phyloP scores from a whole-genome alignment of 306 rosid species.

The Sesbania bispinosa region DNA sequence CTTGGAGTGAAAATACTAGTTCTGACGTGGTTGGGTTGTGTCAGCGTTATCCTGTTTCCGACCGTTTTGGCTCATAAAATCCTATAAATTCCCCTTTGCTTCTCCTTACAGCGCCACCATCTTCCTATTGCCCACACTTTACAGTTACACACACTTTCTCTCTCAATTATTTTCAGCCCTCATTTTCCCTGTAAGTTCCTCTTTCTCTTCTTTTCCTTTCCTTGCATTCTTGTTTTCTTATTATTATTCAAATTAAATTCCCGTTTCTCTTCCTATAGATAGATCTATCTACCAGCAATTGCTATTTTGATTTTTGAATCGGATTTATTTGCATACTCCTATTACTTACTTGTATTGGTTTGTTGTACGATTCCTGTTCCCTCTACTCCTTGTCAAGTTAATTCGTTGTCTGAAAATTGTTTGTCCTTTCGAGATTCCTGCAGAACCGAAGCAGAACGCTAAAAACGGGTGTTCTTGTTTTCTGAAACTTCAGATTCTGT shows the following conservation, averaged over 20 bases:
- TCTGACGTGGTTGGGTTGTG: slow-evolving; percentile 26
- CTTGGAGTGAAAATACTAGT: not conserved
- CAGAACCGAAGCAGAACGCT: too few relatives aligned
- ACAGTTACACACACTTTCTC: not conserved
- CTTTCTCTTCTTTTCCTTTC: not conserved
- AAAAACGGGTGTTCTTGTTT: not conserved
- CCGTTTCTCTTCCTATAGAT: not conserved
- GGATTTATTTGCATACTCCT: not conserved
- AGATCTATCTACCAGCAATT: slow-evolving; percentile 32
- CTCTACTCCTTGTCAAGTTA: not conserved
- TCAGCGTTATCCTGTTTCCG: slow-evolving; percentile 32
- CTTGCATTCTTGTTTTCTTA: not conserved
- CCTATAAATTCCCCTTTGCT: slow-evolving; percentile 20
- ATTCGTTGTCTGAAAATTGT: not conserved
- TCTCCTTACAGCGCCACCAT: not conserved
- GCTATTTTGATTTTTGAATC: not conserved
- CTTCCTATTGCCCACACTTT: not conserved
- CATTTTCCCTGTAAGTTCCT: slow-evolving; percentile 20
- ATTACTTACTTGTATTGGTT: not conserved
- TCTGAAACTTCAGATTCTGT: slow-evolving; percentile 7
- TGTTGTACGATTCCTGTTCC: not conserved
- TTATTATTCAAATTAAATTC: not conserved
- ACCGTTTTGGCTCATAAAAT: slow-evolving; percentile 2
- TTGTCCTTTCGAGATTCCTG: not conserved
- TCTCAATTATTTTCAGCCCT: not conserved